Evolutionary conservation across 2,329 filamentous ascomycete genomes (phyloP), one percentile per base, ranked within the genome.

Genomic region (Malbranchea zuffiana): DNA sequence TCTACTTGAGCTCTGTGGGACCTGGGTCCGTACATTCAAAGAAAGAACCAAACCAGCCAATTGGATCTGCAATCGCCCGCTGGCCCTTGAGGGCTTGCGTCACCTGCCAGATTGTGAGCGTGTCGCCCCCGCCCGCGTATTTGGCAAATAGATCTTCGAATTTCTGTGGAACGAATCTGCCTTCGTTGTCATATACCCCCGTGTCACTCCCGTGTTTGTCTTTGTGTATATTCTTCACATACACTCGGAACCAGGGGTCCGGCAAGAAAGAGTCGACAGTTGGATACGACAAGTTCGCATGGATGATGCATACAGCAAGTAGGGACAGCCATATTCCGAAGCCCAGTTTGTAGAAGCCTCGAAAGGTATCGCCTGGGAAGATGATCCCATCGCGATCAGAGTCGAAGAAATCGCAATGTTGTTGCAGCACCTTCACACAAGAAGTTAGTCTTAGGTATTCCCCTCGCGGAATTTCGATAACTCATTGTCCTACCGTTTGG

Each of bases 361-460:
- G 32, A 50, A 61, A 73, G 2, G 69, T 73, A 48, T 73, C 69
- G 2, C 43, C 47, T 0, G 71, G 69, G 63, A 62, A 72, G 42
- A 74, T 66, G n/a, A 73, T 52, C 21, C 65, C 65, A 47, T 73
- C 70, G 18, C 51, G 46, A 47, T 73, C 69, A 6, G 53, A 46
- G 49, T 74, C 70, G 45, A 68, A 74, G 57, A 69, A 73, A 15
- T 56, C 55, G 46, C 62, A 61, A 49, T 74, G 71, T 46, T 74
- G 69, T 47, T 71, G 67, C 3, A 74, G n/a, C n/a, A n/a, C n/a
- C n/a, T n/a, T n/a, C n/a, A n/a, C n/a, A n/a, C n/a, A n/a, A n/a
- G n/a, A n/a, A n/a, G n/a, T n/a, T n/a, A n/a, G n/a, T n/a, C n/a
- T n/a, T n/a, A n/a, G n/a, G n/a, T n/a, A n/a, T n/a, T n/a, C n/a